Evolutionary conservation across 164 flowering plant species (phyloP).

Genomic region (Magnolia changhungtana): DNA sequence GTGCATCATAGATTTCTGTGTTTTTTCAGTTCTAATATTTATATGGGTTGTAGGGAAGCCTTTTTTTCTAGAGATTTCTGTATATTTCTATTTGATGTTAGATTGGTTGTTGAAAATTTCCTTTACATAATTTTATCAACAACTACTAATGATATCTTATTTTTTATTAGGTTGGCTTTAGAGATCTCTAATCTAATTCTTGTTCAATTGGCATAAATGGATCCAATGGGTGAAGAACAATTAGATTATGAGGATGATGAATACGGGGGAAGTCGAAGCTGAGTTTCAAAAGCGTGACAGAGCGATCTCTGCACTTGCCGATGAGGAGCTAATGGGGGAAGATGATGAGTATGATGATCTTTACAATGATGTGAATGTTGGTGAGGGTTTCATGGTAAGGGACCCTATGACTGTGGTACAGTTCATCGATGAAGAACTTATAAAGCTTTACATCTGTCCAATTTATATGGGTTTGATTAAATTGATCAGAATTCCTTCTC

Average conservation of each 20-base stretch:
- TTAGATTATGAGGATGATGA: slow-evolving; percentile 76
- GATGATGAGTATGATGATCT: too few species aligned
- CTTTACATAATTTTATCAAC: neutral
- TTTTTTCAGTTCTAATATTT: too few species aligned
- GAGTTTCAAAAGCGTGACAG: slow-evolving; percentile 69
- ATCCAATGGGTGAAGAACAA: slow-evolving; percentile 65
- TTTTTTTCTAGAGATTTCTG: neutral
- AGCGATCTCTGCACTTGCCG: slow-evolving; percentile 72
- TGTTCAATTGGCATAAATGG: slow-evolving; percentile 30
- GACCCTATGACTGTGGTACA: too few species aligned
- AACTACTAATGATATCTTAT: neutral
- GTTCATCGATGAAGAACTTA: too few species aligned
- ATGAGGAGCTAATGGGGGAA: too few species aligned
- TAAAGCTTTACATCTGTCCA: too few species aligned
- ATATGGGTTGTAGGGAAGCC: neutral
- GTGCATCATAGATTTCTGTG: too few species aligned
- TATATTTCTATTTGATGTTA: neutral
- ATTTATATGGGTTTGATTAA: too few species aligned
- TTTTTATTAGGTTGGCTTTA: slow-evolving; percentile 2
- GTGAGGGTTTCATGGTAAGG: too few species aligned
- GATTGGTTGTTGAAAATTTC: neutral
- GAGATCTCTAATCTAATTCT: slow-evolving; percentile 9
- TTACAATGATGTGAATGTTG: too few species aligned
- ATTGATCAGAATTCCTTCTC: too few species aligned
- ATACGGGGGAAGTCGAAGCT: slow-evolving; percentile 53